Evolutionary conservation across 2,329 filamentous ascomycete species (phyloP), one percentile per base, ranked within the genome.

Genomic region (Trichophaea hybrida): DNA sequence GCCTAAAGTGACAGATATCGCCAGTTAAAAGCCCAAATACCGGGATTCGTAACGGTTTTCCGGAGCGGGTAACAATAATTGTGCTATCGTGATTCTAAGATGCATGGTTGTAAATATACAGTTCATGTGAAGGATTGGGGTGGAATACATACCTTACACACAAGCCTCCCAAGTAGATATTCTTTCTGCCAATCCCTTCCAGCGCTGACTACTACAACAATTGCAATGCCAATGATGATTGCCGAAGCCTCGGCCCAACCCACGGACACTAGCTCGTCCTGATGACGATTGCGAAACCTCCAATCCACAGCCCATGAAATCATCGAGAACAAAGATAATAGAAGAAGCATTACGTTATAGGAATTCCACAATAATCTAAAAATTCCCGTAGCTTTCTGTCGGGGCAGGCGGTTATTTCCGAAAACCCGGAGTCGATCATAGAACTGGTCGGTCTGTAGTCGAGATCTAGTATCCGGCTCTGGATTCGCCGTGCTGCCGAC

Each of bases 311-410:
- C 81, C 6, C 87, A 72, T 0, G 84, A 88, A 8, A 88, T 76
- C 8, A 82, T 84, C 8, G 84, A 84, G 37, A 81, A 76, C 0
- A 82, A 84, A 61, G 88, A 73, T 4, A 88, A 72, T 43, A 88
- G 83, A 40, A 88, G 77, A 38, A 88, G 81, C 64, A 84, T 85
- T 71, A 88, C 85, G 65, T 86, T 85, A 70, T 85, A 86, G 1
- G 84, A 82, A 62, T 78, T 78, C 83, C 83, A 87, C 60, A 82
- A 75, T 6, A 86, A 69, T 60, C 73, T 74, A 66, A 80, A 75
- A 44, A 86, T 75, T 1, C 80, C 76, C 33, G 79, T 82, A 1
- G 77, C 74, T 70, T 85, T 83, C 69, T 82, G 80, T 48, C 80
- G 76, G 0, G 83, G 83, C 17, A 86, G 72, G 12, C 74, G 72